These are phyloP conservation scores for Phylloporus arenicola DNA, from an alignment of 768 basidiomycete genomes.

Conservation along the genomic window DNA sequence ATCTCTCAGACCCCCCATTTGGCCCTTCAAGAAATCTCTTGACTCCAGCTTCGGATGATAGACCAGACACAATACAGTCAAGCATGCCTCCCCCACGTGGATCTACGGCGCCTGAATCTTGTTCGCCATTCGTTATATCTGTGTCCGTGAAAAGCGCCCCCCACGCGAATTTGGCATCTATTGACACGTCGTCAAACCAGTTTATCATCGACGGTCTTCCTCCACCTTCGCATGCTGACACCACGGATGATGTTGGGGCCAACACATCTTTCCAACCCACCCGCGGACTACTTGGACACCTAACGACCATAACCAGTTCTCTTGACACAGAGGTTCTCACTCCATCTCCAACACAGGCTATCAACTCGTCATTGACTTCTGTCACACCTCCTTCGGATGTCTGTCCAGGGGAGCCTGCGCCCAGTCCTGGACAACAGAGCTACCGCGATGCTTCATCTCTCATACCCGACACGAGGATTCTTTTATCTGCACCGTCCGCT, in stretches of 20 bases:
- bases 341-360: constrained; percentile 1
- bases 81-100: constrained; percentile 21
- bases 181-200: constrained; percentile 1
- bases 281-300: constrained; percentile 3
- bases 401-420: constrained; percentile 23
- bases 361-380: constrained; percentile 1
- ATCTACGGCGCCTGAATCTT: constrained; percentile 41
- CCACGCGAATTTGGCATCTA: constrained; percentile 1
- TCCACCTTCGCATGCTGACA: constrained; percentile 13
- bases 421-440: constrained; percentile 38
- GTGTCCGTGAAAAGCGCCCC: neutral
- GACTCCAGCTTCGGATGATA: constrained; percentile 2
- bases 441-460: constrained; percentile 19
- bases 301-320: neutral
- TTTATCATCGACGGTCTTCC: constrained; percentile 20
- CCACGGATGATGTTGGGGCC: constrained; percentile 2
- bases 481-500: constrained; percentile 16
- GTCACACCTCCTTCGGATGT: neutral
- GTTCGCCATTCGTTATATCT: constrained; percentile 26
- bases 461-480: constrained; percentile 9
- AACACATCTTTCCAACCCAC: constrained; percentile 1
- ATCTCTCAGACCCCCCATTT: constrained; percentile 6
- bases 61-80: neutral
- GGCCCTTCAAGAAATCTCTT: neutral
- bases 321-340: neutral